These are phyloP conservation scores for Sugiyamaella smithiae DNA, from an alignment of 805 yeast genomes.

Conservation along the genomic window DNA sequence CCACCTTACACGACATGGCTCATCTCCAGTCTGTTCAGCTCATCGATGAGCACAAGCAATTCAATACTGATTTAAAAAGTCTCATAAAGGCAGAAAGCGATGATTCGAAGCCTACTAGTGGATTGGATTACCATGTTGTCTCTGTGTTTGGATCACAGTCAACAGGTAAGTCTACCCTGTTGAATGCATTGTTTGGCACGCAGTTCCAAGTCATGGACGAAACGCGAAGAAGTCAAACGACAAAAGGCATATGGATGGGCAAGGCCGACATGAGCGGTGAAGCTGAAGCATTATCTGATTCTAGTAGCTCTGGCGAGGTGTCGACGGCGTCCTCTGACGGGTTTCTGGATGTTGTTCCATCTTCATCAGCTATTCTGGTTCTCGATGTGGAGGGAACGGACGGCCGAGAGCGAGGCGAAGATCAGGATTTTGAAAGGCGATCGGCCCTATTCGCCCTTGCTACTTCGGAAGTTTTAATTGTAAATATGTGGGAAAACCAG, in stretches of 20 bases:
- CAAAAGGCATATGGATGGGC: conserved; percentile 79
- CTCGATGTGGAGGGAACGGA: conserved; percentile 99
- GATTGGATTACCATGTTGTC: conserved; percentile 79
- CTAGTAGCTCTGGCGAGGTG: conserved; percentile 1
- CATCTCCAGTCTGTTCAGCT: conserved; percentile 49
- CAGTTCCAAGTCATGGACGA: conserved; percentile 93
- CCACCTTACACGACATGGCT: conserved; percentile 3
- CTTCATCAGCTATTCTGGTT: conserved; percentile 51
- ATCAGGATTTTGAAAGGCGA: conserved; percentile 96
- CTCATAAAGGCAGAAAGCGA: conserved; percentile 38
- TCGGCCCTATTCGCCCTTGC: conserved; percentile 93
- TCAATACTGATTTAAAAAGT: conserved; percentile 39
- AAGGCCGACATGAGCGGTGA: conserved; percentile 38
- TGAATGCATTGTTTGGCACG: conserved; percentile 83
- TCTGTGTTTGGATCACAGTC: conserved; percentile 97
- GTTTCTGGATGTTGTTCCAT: conserved; percentile 8
- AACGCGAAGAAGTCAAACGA: conserved; percentile 79
- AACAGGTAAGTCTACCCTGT: conserved; percentile 91
- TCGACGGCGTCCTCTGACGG: conserved; percentile 8
- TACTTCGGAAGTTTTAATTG: conserved; percentile 84
- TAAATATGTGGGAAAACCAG: conserved; percentile 96
- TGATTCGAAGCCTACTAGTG: conserved; percentile 36
- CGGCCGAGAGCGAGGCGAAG: conserved; percentile 97
- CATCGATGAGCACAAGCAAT: conserved; percentile 58
- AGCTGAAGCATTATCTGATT: conserved; percentile 12